These are phyloP conservation scores for Trebouxia sp. DNA, from an alignment of 139 green algal species.

Conservation along the genomic window DNA sequence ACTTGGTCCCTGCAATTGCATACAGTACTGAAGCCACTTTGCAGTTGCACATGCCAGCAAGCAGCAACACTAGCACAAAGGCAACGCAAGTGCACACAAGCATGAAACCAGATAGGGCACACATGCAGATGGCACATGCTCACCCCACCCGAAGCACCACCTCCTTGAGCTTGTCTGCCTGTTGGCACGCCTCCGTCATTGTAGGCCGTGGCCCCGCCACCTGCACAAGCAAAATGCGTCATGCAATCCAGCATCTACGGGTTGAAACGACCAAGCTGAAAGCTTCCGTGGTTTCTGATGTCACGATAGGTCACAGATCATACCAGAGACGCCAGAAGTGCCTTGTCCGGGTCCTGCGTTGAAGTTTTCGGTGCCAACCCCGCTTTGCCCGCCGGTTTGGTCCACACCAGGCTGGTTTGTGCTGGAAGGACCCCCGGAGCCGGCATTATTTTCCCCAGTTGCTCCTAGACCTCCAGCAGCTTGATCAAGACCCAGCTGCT, in stretches of 20 bases:
- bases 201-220: slow-evolving; percentile 6
- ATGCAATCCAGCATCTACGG: too few species aligned
- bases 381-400: neutral
- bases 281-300: neutral
- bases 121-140: neutral
- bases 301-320: neutral
- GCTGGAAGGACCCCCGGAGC: neutral
- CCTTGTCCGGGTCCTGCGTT: neutral
- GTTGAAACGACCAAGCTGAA: neutral
- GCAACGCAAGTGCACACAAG: neutral
- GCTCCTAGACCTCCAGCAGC: neutral
- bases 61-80: too few species aligned
- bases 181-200: neutral
- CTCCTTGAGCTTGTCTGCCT: neutral
- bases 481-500: neutral
- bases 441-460: neutral
- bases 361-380: neutral
- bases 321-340: slow-evolving; percentile 6
- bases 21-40: too few species aligned
- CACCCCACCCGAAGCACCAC: slow-evolving; percentile 11
- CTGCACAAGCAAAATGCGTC: too few species aligned
- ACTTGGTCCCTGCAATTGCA: too few species aligned
- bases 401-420: neutral
- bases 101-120: neutral
- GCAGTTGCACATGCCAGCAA: too few species aligned